Base-by-base conservation (phyloP, 805 yeast species). In the Yarrowia osloensis region DNA sequence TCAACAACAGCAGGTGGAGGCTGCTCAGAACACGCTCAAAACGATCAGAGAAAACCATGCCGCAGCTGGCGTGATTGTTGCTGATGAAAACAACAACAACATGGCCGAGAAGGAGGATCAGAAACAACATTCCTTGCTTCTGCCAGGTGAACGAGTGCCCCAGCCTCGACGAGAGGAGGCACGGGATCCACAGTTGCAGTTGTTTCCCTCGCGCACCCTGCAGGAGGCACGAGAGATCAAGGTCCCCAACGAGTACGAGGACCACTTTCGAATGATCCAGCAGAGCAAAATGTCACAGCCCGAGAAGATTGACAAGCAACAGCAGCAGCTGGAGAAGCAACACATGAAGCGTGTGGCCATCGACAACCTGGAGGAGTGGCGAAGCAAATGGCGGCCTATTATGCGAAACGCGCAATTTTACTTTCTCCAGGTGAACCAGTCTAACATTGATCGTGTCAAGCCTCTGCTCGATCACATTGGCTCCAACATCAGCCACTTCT, bases 381-480 rank as follows among this genome's bases (percentile, higher is more conserved):
- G 66, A 61, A 44, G 66, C 54, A 61, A 46, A 29, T 61, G 66
- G 66, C 29, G 66, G 4, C 52, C 54, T 3, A 61, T 61, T 24
- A 44, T 61, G 54, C 31, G 44, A 35, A 61, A 44, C 66, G 52
- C 66, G 4, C 39, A 46, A 33, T 61, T 61, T 24, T 61, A 61
- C 44, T 61, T 61, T 21, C 54, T 44, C 33, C 29, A 46, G 44
- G 44, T 61, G 12, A 46, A 33, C 33, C 66, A 61, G 54, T 29
- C 66, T 11, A 29, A 44, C 26, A 61, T 61, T 22, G 66, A 61
- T 33, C 40, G 54, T 2, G 66, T 61, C 33, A 61, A 61, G 33
- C 66, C 66, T 13, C 33, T 61, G n/a, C 33, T 61, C 15, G 66
- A 61, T 8, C 66, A 61, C 33, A 46, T 61, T 17, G 66, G 66